Evolutionary conservation across 257 asterid genomes (phyloP).

Genomic region (Penstemon newberryi): DNA sequence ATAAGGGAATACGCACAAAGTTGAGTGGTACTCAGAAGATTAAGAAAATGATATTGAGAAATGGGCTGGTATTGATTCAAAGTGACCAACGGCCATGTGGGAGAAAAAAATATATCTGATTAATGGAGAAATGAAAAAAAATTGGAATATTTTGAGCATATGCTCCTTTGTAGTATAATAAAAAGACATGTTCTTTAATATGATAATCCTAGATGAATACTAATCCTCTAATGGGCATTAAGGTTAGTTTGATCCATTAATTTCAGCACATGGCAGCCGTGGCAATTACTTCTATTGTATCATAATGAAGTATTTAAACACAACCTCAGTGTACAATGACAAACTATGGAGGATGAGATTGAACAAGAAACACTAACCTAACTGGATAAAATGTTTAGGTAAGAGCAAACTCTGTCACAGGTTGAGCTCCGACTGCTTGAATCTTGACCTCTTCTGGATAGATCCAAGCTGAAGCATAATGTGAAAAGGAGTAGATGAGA

Average conservation of each 20-base stretch:
- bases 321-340: neutral
- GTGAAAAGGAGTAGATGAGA: neutral
- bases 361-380: conserved; percentile 10
- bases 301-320: conserved; percentile 1
- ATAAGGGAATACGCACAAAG: conserved; percentile 21
- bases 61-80: conserved; percentile 19
- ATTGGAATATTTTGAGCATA: conserved; percentile 4
- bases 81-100: conserved; percentile 13
- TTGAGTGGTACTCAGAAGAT: conserved; percentile 9
- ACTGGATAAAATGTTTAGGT: neutral
- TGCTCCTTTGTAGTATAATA: neutral
- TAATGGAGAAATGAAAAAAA: neutral
- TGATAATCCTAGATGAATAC: conserved; percentile 35
- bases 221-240: conserved; percentile 8
- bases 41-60: conserved; percentile 7
- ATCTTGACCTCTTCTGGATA: conserved; percentile 1
- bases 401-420: conserved; percentile 12
- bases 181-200: neutral
- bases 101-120: conserved; percentile 29
- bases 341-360: conserved; percentile 1
- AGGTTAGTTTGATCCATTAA: conserved; percentile 4
- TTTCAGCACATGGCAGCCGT: neutral
- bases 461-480: neutral
- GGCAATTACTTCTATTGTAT: neutral
- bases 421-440: conserved; percentile 1